These are phyloP conservation scores for Suhomyces guaymorum DNA, from an alignment of 1,139 yeast species.

Conservation along the genomic window DNA sequence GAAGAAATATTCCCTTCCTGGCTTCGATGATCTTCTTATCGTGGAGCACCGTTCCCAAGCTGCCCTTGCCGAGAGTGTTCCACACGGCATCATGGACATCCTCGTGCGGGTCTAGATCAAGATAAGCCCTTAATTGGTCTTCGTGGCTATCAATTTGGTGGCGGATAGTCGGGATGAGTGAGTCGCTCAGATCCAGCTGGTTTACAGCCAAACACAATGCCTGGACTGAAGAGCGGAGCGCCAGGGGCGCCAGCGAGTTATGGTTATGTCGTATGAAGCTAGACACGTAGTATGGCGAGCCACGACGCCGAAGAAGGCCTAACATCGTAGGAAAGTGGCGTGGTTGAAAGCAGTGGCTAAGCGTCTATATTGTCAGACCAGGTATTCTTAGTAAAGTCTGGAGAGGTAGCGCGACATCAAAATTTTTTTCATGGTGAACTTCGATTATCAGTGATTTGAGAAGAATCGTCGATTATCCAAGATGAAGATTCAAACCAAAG, in stretches of 20 bases:
- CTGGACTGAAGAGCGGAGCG: too few relatives aligned
- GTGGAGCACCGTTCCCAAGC: slow-evolving; percentile 1
- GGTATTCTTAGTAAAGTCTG: not conserved
- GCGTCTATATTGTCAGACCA: not conserved
- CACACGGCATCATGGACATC: not conserved
- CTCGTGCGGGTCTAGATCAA: not conserved
- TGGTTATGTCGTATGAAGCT: too few relatives aligned
- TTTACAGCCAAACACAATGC: too few relatives aligned
- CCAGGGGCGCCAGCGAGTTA: too few relatives aligned
- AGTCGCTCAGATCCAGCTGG: too few relatives aligned
- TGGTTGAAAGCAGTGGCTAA: not conserved
- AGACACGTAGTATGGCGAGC: too few relatives aligned
- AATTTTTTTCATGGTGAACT: slow-evolving; percentile 12
- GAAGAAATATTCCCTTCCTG: slow-evolving; percentile 1
- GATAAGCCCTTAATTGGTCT: not conserved
- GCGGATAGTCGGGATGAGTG: slow-evolving; percentile 1
- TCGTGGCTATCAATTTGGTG: not conserved
- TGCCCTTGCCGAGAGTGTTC: slow-evolving; percentile 2
- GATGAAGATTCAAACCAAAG: slow-evolving; percentile 71
- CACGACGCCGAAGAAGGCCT: too few relatives aligned
- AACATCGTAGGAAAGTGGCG: not conserved
- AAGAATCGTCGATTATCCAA: too few relatives aligned
- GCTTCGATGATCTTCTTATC: not conserved
- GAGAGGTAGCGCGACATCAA: slow-evolving; percentile 5
- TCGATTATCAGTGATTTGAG: too few relatives aligned